Percentiles rank a stretch among this genome's conserved stretches.
Conservation (phyloP, 495 filamentous ascomycete genomes). For the Hyphodiscus hymeniophilus region DNA sequence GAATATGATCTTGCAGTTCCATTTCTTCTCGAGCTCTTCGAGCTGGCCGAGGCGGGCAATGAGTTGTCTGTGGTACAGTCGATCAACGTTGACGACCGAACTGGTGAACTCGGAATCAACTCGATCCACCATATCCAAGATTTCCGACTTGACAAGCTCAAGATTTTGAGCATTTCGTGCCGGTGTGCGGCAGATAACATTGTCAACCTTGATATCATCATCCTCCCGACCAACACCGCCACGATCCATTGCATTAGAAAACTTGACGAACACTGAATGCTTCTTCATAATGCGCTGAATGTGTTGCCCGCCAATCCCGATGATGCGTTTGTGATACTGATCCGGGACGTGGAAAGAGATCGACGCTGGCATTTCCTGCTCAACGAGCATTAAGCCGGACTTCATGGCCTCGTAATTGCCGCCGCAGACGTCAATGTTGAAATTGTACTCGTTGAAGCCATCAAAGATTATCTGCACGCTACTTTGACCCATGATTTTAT, state of each 20-base stretch:
- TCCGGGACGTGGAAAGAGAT: conserved; percentile 99
- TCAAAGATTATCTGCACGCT: conserved; percentile 98
- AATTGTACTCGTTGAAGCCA: conserved; percentile 98
- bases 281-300: conserved; percentile 99
- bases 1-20: conserved; percentile 97
- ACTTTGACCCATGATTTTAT: conserved; percentile 99
- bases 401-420: conserved; percentile 86
- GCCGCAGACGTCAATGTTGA: conserved; percentile 96
- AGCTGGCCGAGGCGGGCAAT: conserved; percentile 79
- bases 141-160: conserved; percentile 96
- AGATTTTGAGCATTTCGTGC: conserved; percentile 94
- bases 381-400: conserved; percentile 81
- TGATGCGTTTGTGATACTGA: conserved; percentile 99
- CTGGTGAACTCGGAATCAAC: conserved; percentile 95
- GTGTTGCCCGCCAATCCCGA: conserved; percentile 95
- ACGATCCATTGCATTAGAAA: conserved; percentile 98
- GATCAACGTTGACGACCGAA: conserved; percentile 86
- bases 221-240: conserved; percentile 90
- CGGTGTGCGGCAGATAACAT: conserved; percentile 96
- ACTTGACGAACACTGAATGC: conserved; percentile 99
- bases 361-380: conserved; percentile 98
- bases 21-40: conserved; percentile 93
- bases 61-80: conserved; percentile 89
- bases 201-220: conserved; percentile 97
- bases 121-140: conserved; percentile 98